Evolutionary conservation across 495 filamentous ascomycete species (phyloP).

Genomic region (Hypoxylon crocopeplum): DNA sequence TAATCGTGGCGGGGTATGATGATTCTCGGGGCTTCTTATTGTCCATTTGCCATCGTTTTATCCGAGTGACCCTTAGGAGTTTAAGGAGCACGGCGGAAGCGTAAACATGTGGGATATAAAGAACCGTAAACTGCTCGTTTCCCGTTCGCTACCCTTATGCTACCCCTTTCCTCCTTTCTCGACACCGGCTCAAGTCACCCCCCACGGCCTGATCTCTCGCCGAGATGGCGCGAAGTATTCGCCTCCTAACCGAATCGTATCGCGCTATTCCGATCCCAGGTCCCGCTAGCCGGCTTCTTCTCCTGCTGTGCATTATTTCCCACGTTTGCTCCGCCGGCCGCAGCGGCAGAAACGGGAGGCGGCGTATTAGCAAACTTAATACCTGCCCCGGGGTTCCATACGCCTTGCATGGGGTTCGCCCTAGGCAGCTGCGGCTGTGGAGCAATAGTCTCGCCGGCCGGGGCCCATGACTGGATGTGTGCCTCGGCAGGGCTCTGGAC

Average conservation of each 20-base stretch:
- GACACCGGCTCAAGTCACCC: neutral
- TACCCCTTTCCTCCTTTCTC: conserved; percentile 65
- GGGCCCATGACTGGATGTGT: conserved; percentile 57
- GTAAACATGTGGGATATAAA: too few species aligned
- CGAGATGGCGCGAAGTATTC: conserved; percentile 66
- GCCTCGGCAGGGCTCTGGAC: conserved; percentile 47
- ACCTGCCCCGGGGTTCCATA: conserved; percentile 81
- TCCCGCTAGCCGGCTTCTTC: conserved; percentile 34
- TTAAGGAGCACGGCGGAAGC: too few species aligned
- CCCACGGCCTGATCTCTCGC: conserved; percentile 78
- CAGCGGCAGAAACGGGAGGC: neutral
- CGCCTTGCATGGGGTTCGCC: conserved; percentile 58
- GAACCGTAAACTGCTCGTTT: too few species aligned
- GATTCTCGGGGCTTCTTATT: too few species aligned
- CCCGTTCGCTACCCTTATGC: too few species aligned
- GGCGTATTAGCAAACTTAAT: conserved; percentile 68
- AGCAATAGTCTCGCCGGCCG: conserved; percentile 49
- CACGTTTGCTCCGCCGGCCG: conserved; percentile 23
- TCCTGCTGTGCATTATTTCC: conserved; percentile 22
- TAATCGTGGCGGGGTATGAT: too few species aligned
- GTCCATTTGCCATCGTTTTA: too few species aligned
- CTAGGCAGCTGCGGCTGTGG: conserved; percentile 59
- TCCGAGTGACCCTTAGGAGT: too few species aligned
- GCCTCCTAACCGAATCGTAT: conserved; percentile 64
- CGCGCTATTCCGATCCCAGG: conserved; percentile 69